Evolutionary conservation across 2,329 filamentous ascomycete genomes (phyloP).

Genomic region (Plectosphaerella sp.): DNA sequence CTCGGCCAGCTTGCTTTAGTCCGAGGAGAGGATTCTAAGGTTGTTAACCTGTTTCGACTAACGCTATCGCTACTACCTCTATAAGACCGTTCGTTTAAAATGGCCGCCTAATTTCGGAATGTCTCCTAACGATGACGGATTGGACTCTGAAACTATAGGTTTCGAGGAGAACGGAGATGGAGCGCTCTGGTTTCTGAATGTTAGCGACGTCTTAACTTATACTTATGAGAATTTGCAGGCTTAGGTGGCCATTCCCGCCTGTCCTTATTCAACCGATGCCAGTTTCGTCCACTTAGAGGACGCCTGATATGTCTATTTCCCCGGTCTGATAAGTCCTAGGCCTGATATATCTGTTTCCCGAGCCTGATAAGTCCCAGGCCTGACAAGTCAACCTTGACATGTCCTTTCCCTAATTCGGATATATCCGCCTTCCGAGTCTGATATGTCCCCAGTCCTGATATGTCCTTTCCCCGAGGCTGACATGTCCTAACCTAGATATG

Average conservation of each 20-base stretch:
- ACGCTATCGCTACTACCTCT: no score
- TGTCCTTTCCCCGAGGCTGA: neutral
- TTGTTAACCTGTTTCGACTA: no score
- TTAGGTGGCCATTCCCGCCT: neutral
- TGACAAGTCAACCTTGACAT: neutral
- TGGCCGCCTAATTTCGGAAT: no score
- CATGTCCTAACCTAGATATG: neutral
- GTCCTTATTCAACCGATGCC: neutral
- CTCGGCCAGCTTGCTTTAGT: constrained; percentile 14
- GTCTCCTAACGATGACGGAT: no score
- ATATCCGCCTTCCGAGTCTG: neutral
- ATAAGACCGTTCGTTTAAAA: no score
- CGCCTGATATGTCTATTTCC: neutral
- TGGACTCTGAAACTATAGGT: neutral
- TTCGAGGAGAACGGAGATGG: no score
- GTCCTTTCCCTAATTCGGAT: neutral
- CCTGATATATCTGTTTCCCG: neutral
- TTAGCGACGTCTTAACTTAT: neutral
- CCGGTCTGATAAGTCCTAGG: neutral
- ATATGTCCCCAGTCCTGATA: neutral
- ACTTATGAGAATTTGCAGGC: neutral
- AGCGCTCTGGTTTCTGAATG: neutral
- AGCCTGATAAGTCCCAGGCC: neutral
- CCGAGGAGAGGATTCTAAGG: constrained; percentile 10
- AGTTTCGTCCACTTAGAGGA: neutral